phyloP scores from a whole-genome alignment of 257 asterid species.

The Buddleja alternifolia region DNA sequence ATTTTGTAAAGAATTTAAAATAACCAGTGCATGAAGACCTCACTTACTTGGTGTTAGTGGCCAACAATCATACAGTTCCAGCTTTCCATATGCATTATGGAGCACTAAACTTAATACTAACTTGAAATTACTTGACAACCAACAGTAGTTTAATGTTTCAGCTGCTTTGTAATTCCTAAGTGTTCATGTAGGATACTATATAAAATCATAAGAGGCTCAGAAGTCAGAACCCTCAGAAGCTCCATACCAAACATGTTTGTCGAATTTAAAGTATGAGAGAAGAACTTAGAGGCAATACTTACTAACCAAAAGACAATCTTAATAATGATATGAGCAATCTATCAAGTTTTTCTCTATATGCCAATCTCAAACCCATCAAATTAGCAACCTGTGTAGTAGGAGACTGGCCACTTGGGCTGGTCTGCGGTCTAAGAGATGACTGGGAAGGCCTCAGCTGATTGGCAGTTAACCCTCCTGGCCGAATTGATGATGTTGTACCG shows the following conservation, averaged over 20 bases:
- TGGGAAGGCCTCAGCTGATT: conserved; percentile 69
- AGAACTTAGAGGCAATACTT: neutral
- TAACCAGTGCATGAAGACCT: neutral
- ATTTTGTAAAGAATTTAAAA: neutral
- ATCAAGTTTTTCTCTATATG: neutral
- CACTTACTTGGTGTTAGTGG: neutral
- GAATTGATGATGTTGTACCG: conserved; percentile 64
- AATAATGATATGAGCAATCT: conserved; percentile 9
- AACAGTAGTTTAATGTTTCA: neutral
- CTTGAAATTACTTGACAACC: neutral
- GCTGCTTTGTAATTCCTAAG: neutral
- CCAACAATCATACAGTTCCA: neutral
- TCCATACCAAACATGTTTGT: neutral
- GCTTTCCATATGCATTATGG: neutral
- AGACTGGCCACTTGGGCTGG: conserved; percentile 55
- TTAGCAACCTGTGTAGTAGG: conserved; percentile 63
- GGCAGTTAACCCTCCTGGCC: conserved; percentile 55
- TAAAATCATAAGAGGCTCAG: neutral
- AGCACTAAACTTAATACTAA: neutral
- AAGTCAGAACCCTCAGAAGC: neutral
- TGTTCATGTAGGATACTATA: neutral
- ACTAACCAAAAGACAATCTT: conserved; percentile 5
- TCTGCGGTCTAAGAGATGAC: conserved; percentile 64
- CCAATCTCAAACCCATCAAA: conserved; percentile 1
- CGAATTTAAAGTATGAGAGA: neutral